phyloP scores from a whole-genome alignment of 768 basidiomycete species.

The Suillus sp. region DNA sequence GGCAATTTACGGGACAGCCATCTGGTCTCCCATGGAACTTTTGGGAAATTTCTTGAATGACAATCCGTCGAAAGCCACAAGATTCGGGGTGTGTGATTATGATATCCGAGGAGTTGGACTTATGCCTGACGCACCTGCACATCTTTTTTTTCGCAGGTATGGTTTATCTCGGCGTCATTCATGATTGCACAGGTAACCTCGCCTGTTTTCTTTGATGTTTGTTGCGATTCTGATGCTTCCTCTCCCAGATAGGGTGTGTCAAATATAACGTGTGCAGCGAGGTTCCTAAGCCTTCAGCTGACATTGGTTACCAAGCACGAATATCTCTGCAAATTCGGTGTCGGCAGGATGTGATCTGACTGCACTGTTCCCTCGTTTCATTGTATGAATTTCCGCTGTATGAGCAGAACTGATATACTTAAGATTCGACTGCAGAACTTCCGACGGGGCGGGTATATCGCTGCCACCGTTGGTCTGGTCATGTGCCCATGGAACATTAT shows the following conservation, averaged over 20 bases:
- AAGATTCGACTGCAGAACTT: conserved; percentile 54
- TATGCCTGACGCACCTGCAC: conserved; percentile 18
- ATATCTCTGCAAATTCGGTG: conserved; percentile 82
- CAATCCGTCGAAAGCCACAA: conserved; percentile 59
- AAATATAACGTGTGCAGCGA: conserved; percentile 21
- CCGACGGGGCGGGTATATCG: conserved; percentile 80
- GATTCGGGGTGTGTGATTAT: conserved; percentile 55
- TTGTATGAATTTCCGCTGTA: conserved; percentile 43
- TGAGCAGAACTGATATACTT: conserved; percentile 8
- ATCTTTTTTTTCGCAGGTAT: conserved; percentile 44
- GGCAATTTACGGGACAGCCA: conserved; percentile 72
- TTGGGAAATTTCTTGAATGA: conserved; percentile 69
- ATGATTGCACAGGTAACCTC: conserved; percentile 67
- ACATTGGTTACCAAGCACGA: conserved; percentile 49
- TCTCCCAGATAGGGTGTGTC: conserved; percentile 31
- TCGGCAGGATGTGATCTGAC: conserved; percentile 85
- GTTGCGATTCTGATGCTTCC: conserved; percentile 14
- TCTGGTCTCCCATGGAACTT: conserved; percentile 80
- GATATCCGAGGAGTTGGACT: conserved; percentile 2
- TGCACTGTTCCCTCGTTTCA: conserved; percentile 73
- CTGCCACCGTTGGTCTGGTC: conserved; percentile 73
- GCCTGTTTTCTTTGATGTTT: not conserved
- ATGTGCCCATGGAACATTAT: conserved; percentile 81
- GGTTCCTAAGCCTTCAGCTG: not conserved
- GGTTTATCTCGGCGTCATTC: conserved; percentile 80